These are phyloP conservation scores for Pseudogymnoascus sp. DNA, from an alignment of 2,329 filamentous ascomycete species.

Conservation along the genomic window DNA sequence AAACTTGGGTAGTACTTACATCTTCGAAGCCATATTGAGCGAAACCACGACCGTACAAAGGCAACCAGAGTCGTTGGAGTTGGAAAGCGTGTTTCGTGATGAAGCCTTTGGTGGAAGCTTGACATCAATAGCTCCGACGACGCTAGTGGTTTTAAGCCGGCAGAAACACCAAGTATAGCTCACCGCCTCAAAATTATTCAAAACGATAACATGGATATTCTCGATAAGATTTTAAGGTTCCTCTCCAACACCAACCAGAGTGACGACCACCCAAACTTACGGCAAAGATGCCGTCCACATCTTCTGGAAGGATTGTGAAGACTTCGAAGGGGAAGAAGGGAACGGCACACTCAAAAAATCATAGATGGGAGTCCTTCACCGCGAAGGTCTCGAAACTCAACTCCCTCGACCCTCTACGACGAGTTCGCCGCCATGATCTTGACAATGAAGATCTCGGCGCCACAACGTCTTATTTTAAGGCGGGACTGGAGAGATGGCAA, in stretches of 20 bases:
- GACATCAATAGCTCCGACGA: background rate
- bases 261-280: constrained; percentile 3
- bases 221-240: constrained; percentile 8
- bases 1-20: constrained; percentile 33
- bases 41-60: background rate
- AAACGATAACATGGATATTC: constrained; percentile 7
- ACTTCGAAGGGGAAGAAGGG: constrained; percentile 60
- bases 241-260: constrained; percentile 7
- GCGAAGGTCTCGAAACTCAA: constrained; percentile 84
- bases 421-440: constrained; percentile 76
- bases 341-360: constrained; percentile 70
- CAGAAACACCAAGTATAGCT: constrained; percentile 1
- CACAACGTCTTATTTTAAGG: constrained; percentile 79
- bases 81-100: background rate
- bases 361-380: constrained; percentile 87
- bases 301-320: constrained; percentile 61
- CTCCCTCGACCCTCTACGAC: constrained; percentile 81
- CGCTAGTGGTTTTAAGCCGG: constrained; percentile 6
- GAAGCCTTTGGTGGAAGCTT: background rate
- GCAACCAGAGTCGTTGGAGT: background rate
- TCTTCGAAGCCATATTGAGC: constrained; percentile 45
- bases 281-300: constrained; percentile 50
- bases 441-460: constrained; percentile 68
- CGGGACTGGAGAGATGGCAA: constrained; percentile 76
- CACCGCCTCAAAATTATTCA: constrained; percentile 9